Evolutionary conservation across 805 yeast species (phyloP).

Genomic region (Jamesozyma lodderae): DNA sequence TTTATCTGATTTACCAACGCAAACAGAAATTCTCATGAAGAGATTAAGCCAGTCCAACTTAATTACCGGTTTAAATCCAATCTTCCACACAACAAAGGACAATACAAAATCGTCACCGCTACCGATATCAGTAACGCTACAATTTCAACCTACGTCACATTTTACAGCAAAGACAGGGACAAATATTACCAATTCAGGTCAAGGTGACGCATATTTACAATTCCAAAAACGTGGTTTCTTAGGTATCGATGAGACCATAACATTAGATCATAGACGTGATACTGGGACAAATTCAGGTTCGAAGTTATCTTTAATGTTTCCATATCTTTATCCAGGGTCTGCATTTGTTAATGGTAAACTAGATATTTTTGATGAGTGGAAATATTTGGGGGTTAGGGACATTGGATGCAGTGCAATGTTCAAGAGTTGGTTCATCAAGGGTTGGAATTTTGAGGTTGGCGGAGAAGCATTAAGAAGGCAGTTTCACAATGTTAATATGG

Average conservation of each 20-base stretch:
- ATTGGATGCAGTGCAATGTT: slow-evolving; percentile 3
- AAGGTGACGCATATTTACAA: slow-evolving; percentile 83
- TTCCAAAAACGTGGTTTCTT: slow-evolving; percentile 52
- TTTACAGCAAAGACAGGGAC: slow-evolving; percentile 89
- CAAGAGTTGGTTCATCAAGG: slow-evolving; percentile 6
- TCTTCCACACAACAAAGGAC: slow-evolving; percentile 1
- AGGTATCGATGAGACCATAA: slow-evolving; percentile 60
- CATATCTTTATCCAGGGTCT: slow-evolving; percentile 37
- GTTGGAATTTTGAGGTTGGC: slow-evolving; percentile 6
- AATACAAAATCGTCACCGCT: not conserved
- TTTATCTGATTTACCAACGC: slow-evolving; percentile 19
- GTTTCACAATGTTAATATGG: slow-evolving; percentile 21
- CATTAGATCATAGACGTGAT: slow-evolving; percentile 49
- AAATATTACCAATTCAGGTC: slow-evolving; percentile 82
- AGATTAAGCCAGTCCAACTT: slow-evolving; percentile 18
- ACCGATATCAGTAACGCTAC: slow-evolving; percentile 4
- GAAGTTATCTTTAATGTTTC: slow-evolving; percentile 10
- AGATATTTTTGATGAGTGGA: slow-evolving; percentile 31
- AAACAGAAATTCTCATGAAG: slow-evolving; percentile 21
- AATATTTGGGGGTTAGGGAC: slow-evolving; percentile 8
- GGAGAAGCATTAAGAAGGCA: slow-evolving; percentile 29
- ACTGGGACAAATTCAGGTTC: slow-evolving; percentile 43
- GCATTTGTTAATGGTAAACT: slow-evolving; percentile 47
- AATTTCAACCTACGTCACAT: slow-evolving; percentile 22
- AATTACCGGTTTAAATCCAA: slow-evolving; percentile 6